Base-by-base conservation (phyloP, 1,284 basidiomycete genomes). In the Ceratobasidium theobromae region DNA sequence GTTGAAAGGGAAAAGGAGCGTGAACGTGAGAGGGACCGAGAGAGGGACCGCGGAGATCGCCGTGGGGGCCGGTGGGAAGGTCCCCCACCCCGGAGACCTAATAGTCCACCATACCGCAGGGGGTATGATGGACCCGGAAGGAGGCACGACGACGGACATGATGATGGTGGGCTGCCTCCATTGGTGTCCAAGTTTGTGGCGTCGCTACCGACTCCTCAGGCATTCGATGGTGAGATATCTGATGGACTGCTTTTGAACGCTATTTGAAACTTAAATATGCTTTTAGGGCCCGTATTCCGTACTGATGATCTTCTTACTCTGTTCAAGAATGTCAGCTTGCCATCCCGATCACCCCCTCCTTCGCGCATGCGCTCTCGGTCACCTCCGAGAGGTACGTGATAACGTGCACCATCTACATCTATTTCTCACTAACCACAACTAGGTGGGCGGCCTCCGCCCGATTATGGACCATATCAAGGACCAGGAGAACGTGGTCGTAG, bases 221-320 rank as follows among this genome's bases (percentile, higher is more conserved):
- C 83, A 12, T 97, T 95, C 74, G 91, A 95, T 76, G 95, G 93
- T 94, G 68, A 70, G 86, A 23, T 41, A 32, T 6, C 16, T 23
- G 32, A n/a, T 23, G 30, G 18, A 18, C 35, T 12, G 33, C 11
- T 57, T 25, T 25, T 57, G 5, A 23, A 32, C 69, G 49, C 72
- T 65, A 49, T 66, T 41, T 58, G 35, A 51, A 35, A 66, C 28
- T 30, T 41, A 30, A 33, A 27, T 60, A 40, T 58, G 25, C 69
- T 71, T 69, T 46, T 70, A 93, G 92, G 92, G 1, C 92, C 93
- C 16, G 82, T 93, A 38, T 94, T 95, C 79, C 82, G 89, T 60
- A 88, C 88, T 1, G 92, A 95, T 53, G 92, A 95, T 75, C 79
- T 95, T 33, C 86, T 95, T 82, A 86, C 87, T 69, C 74, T 93